phyloP scores from a whole-genome alignment of 371 early-diverging fungal species.

The Mucor indicus region DNA sequence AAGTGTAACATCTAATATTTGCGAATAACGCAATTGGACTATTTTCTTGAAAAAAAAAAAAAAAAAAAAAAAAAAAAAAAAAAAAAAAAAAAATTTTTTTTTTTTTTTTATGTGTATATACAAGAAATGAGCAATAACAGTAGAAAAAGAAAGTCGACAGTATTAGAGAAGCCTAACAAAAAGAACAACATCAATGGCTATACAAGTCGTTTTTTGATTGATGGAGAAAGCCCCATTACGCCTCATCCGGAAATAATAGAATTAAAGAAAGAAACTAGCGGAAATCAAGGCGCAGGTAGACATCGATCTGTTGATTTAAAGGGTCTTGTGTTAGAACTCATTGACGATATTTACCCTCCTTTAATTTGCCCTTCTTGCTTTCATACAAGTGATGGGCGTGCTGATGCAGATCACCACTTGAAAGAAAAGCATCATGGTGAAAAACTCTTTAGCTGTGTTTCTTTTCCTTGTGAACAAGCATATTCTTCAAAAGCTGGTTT shows the following conservation, averaged over 20 bases:
- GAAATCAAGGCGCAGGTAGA: slow-evolving; percentile 2
- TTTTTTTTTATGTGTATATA: too few relatives aligned
- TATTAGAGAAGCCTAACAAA: too few relatives aligned
- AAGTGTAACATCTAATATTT: too few relatives aligned
- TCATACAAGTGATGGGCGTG: slow-evolving; percentile 1
- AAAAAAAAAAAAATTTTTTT: too few relatives aligned
- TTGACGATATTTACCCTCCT: slow-evolving; percentile 28
- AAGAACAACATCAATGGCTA: too few relatives aligned
- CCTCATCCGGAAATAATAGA: not conserved
- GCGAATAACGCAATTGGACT: too few relatives aligned
- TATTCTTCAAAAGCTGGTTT: slow-evolving; percentile 24
- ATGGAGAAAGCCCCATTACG: slow-evolving; percentile 1
- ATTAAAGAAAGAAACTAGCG: not conserved
- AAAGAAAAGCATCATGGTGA: slow-evolving; percentile 15
- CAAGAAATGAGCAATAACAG: too few relatives aligned
- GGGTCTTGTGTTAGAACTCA: slow-evolving; percentile 13
- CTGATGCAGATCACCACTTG: slow-evolving; percentile 21
- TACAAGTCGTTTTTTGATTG: slow-evolving; percentile 5
- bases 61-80: too few relatives aligned
- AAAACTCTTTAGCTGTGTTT: slow-evolving; percentile 19
- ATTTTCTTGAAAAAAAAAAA: too few relatives aligned
- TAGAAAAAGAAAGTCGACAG: too few relatives aligned
- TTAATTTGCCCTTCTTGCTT: slow-evolving; percentile 22
- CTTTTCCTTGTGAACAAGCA: slow-evolving; percentile 13
- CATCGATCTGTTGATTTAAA: slow-evolving; percentile 11